Evolutionary conservation across 208 protist genomes (phyloP), one percentile per base, ranked within the genome.

Genomic region (Herpetomonas muscarum): DNA sequence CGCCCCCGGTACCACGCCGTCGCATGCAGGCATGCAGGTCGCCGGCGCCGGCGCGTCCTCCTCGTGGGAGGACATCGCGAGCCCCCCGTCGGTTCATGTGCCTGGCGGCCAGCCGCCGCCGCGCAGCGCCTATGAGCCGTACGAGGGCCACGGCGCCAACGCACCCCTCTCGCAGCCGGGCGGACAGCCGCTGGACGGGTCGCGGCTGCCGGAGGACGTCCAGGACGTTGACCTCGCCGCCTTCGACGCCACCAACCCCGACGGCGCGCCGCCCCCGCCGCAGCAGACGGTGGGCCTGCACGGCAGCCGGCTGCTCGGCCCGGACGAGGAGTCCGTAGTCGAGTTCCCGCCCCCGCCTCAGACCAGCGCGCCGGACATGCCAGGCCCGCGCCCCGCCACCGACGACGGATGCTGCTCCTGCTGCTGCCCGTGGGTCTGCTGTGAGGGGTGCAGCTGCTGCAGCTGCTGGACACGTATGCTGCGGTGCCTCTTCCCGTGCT

Each of bases 261-360:
- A 61, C 45, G 37, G 17, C 44, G 24, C 5, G 10, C 29, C 55
- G 32, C 55, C 55, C 3, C 34, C 17, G 4, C 12, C 24, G 4
- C 17, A 13, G n/a, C 13, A 59, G 31, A 22, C 49, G 19, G 25
- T 25, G 2, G 52, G 46, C 6, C 34, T 13, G 34, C 9, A 13
- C 34, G 34, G 34, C 34, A 13, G 34, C 34, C 6, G 17, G 52
- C 9, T 53, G 21, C 9, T n/a, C 19, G 44, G 17, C 5, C 17
- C 49, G 28, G 66, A 71, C 22, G 61, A 61, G 3, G 67, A 70
- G 31, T 64, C 67, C 5, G 55, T 85, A 10, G 52, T 89, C 1
- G 69, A 83, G 55, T 89, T 89, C 51, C 81, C 81, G 12, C 77
- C 74, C n/a, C 69, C 77, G 22, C 81, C 81, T 46, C 67, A 67